These are phyloP conservation scores for Ustilago tritici DNA, from an alignment of 1,284 basidiomycete species.

Conservation along the genomic window DNA sequence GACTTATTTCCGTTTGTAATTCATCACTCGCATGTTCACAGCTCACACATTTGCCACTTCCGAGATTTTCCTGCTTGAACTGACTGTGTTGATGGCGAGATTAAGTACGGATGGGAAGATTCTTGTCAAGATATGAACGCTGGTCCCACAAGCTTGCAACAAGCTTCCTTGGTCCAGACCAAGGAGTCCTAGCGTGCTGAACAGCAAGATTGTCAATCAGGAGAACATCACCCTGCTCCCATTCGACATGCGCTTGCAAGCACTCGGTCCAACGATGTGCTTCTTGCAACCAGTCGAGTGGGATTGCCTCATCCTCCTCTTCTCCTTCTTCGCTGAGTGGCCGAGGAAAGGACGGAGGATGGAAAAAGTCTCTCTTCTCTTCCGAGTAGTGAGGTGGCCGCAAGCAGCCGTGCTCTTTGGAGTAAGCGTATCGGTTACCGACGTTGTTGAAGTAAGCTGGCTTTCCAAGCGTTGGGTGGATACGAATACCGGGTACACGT, in stretches of 20 bases:
- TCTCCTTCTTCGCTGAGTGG: conserved; percentile 8
- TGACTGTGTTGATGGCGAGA: neutral
- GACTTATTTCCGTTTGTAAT: conserved; percentile 22
- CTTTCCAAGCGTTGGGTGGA: conserved; percentile 34
- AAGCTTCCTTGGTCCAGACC: conserved; percentile 46
- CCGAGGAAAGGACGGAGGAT: conserved; percentile 35
- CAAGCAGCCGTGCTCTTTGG: conserved; percentile 26
- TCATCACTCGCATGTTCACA: neutral
- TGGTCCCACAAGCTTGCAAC: conserved; percentile 54
- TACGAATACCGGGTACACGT: conserved; percentile 47
- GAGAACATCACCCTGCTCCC: conserved; percentile 47
- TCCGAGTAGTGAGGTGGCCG: conserved; percentile 37
- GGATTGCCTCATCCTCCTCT: conserved; percentile 31
- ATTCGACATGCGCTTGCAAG: conserved; percentile 49
- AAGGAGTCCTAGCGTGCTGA: conserved; percentile 50
- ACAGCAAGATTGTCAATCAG: conserved; percentile 56
- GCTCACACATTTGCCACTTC: neutral
- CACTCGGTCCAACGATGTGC: conserved; percentile 31
- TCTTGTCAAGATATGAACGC: conserved; percentile 34
- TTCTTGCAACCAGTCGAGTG: conserved; percentile 42
- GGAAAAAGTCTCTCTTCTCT: conserved; percentile 37
- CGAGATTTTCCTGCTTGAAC: neutral
- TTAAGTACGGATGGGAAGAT: conserved; percentile 27
- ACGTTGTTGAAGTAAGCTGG: conserved; percentile 56
- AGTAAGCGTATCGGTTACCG: conserved; percentile 46